phyloP scores from a whole-genome alignment of 352 stramenopile genomes.

The Phytophthora colocasiae region DNA sequence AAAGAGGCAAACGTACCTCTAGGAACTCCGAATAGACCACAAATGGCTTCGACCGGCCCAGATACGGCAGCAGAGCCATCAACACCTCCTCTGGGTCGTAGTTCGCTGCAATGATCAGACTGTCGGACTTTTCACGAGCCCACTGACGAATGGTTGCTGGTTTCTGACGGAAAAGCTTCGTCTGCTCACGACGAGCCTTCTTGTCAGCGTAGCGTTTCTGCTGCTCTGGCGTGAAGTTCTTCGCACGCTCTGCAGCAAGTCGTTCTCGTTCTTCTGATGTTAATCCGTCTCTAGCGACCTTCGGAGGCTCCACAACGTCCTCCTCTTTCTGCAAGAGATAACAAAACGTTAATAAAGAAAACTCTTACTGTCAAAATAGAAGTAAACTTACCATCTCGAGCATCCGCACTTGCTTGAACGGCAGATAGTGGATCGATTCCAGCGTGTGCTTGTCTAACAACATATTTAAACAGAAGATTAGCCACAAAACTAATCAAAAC shows the following conservation, averaged over 20 bases:
- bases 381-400: slow-evolving; percentile 42
- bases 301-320: slow-evolving; percentile 52
- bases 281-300: slow-evolving; percentile 60
- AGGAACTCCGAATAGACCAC: slow-evolving; percentile 97
- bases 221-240: slow-evolving; percentile 84
- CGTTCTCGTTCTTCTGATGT: slow-evolving; percentile 64
- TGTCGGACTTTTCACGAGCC: slow-evolving; percentile 77
- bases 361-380: neutral
- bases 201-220: slow-evolving; percentile 82
- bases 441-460: slow-evolving; percentile 67
- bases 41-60: slow-evolving; percentile 93
- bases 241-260: slow-evolving; percentile 82
- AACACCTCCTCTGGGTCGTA: slow-evolving; percentile 92
- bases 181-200: slow-evolving; percentile 67
- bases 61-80: slow-evolving; percentile 89
- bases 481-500: too few relatives aligned
- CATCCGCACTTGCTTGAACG: slow-evolving; percentile 67
- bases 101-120: slow-evolving; percentile 91
- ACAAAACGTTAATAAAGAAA: neutral
- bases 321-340: slow-evolving; percentile 47
- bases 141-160: slow-evolving; percentile 72
- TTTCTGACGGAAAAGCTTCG: slow-evolving; percentile 84
- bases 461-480: too few relatives aligned
- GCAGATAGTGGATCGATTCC: slow-evolving; percentile 81
- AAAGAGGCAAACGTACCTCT: slow-evolving; percentile 40